Evolutionary conservation across 2,329 filamentous ascomycete species (phyloP), one percentile per base, ranked within the genome.

Genomic region (Cercospora zeina): DNA sequence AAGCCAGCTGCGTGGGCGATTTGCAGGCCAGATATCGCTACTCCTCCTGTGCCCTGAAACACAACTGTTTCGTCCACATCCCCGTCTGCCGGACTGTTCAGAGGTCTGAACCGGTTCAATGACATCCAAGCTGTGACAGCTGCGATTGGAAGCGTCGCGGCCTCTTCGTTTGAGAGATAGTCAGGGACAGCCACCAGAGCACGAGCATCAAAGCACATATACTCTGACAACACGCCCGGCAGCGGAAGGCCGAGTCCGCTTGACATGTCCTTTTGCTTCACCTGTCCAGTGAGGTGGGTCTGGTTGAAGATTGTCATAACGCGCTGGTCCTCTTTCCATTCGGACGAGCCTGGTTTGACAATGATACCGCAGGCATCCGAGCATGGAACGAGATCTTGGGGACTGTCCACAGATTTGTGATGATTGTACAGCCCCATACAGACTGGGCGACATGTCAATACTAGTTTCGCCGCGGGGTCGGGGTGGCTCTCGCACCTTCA

Each of bases 361-460:
- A 90, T 78, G 8, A 80, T 79, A 49, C 88, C 88, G 75, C 86
- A 88, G 81, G 88, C 89, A 74, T 91, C 88, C 21, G 86, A 88
- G 74, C 85, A 87, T 1, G 87, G 87, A 1, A 90, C 84, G 11
- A 89, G 69, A 59, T 79, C 62, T 58, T 75, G 58, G 57, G 73
- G 65, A 62, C 76, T 70, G 37, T 72, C 75, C 50, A 85, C 76
- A 3, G 81, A 79, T 67, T 82, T 81, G 77, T 89, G 86, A 74
- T 90, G 86, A 71, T 80, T 85, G 77, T 89, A 90, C 11, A 85
- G 78, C 31, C 88, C 88, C 77, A 82, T 86, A 70, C 79, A 80
- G 19, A 90, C 87, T 87, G 62, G 42, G 34, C 13, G 7, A 8
- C 9, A 27, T 61, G 30, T 58, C 27, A 58, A 45, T 36, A 30